phyloP scores from a whole-genome alignment of 176 grass and related monocot species.

The Carex kokanica region DNA sequence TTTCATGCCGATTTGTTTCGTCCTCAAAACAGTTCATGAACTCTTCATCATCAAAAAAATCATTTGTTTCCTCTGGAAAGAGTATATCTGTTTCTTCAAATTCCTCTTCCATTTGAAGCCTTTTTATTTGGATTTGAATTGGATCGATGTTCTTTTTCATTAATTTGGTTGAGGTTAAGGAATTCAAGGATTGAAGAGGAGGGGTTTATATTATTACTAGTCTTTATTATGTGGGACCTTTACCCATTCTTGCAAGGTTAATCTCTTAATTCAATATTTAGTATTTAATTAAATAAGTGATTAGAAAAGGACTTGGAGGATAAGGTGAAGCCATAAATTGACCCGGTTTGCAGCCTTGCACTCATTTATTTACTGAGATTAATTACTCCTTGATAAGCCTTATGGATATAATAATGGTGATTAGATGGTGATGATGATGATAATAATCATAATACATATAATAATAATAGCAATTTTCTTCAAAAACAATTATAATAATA shows the following conservation, averaged over 20 bases:
- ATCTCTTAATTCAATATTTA: constrained; percentile 1
- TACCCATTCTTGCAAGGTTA: constrained; percentile 23
- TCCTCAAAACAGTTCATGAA: not conserved
- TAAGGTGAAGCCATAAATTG: not conserved
- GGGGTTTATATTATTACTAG: not conserved
- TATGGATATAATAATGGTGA: not conserved
- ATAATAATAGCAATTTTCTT: not conserved
- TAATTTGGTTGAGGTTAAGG: not conserved
- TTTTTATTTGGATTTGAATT: constrained; percentile 18
- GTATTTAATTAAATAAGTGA: not conserved
- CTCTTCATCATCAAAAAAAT: not conserved
- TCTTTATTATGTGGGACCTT: constrained; percentile 6
- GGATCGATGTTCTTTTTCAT: not conserved
- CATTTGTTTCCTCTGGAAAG: not conserved
- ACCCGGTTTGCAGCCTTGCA: not conserved
- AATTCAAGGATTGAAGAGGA: not conserved
- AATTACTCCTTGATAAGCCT: not conserved
- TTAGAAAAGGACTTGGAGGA: not conserved
- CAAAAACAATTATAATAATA: not conserved
- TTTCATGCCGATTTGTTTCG: not conserved
- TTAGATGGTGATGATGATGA: not conserved
- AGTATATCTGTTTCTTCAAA: constrained; percentile 26
- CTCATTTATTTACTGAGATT: not conserved
- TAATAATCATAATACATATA: not conserved
- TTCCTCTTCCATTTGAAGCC: constrained; percentile 26